Percentiles rank a stretch among this genome's conserved stretches.
Evolutionary conservation across 768 basidiomycete species (phyloP).

Genomic region (Boletus reticulatus): DNA sequence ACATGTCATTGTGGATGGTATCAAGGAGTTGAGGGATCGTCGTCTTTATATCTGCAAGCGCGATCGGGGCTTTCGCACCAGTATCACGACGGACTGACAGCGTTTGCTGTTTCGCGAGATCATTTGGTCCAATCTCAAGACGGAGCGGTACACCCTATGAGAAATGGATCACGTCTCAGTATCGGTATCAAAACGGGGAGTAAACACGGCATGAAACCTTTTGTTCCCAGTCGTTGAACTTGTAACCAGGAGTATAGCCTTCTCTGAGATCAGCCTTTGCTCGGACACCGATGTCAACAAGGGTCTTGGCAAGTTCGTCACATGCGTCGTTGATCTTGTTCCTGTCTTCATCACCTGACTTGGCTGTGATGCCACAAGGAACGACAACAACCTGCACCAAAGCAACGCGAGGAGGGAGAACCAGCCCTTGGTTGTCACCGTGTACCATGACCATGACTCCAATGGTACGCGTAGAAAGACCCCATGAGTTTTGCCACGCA

Average conservation of each 20-base stretch:
- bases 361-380: constrained; percentile 92
- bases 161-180: not conserved
- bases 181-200: not conserved
- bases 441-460: constrained; percentile 99
- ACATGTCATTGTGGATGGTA: constrained; percentile 90
- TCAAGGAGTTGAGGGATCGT: constrained; percentile 68
- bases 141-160: constrained; percentile 90
- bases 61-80: constrained; percentile 56
- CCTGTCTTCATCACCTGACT: constrained; percentile 67
- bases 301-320: constrained; percentile 67
- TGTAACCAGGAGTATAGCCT: constrained; percentile 97
- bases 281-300: constrained; percentile 72
- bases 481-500: constrained; percentile 99
- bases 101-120: constrained; percentile 80
- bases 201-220: constrained; percentile 51
- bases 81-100: constrained; percentile 80
- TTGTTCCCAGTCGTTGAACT: constrained; percentile 99
- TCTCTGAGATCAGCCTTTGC: constrained; percentile 92
- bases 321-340: constrained; percentile 73
- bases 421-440: constrained; percentile 95
- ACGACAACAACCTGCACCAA: constrained; percentile 87
- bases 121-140: constrained; percentile 94
- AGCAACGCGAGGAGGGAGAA: constrained; percentile 97
- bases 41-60: constrained; percentile 45
- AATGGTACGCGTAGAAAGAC: constrained; percentile 91